A percentile compares a stretch with the other conserved stretches of the same genome.
Evolutionary conservation across 257 asterid species (phyloP).

Genomic region (Przewalskia tangutica): DNA sequence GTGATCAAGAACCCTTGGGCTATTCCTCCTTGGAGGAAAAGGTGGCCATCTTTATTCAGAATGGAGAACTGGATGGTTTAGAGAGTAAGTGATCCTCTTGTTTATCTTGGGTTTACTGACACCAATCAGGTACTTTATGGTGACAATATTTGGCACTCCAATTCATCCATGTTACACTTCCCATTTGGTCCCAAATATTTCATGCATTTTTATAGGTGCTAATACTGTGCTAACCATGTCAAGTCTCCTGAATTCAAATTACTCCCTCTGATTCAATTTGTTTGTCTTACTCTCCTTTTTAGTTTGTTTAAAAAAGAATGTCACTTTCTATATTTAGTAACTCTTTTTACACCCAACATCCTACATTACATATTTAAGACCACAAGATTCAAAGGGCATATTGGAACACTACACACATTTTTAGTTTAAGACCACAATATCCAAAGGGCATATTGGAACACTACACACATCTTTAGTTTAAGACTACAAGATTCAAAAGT

Average conservation of each 20-base stretch:
- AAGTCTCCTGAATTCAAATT: background rate
- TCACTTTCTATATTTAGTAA: too few species aligned
- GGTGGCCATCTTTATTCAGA: constrained; percentile 43
- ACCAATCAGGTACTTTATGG: background rate
- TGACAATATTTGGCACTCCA: background rate
- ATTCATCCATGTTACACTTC: background rate
- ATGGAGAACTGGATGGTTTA: constrained; percentile 52
- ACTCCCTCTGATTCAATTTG: too few species aligned
- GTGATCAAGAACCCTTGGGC: constrained; percentile 6
- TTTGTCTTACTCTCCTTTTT: too few species aligned
- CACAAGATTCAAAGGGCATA: too few species aligned
- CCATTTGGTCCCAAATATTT: background rate
- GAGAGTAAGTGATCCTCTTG: constrained; percentile 36
- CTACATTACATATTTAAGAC: too few species aligned
- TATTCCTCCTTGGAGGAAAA: constrained; percentile 21
- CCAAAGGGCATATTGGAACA: too few species aligned
- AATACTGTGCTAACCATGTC: background rate
- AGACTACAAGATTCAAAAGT: too few species aligned
- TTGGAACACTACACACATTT: too few species aligned
- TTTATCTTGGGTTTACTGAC: background rate
- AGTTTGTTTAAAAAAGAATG: too few species aligned
- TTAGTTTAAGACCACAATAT: too few species aligned
- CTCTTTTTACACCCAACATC: too few species aligned
- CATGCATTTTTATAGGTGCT: background rate
- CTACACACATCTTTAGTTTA: too few species aligned